Evolutionary conservation across 371 early-diverging fungal genomes (phyloP).

Genomic region (Mucor mucedo): DNA sequence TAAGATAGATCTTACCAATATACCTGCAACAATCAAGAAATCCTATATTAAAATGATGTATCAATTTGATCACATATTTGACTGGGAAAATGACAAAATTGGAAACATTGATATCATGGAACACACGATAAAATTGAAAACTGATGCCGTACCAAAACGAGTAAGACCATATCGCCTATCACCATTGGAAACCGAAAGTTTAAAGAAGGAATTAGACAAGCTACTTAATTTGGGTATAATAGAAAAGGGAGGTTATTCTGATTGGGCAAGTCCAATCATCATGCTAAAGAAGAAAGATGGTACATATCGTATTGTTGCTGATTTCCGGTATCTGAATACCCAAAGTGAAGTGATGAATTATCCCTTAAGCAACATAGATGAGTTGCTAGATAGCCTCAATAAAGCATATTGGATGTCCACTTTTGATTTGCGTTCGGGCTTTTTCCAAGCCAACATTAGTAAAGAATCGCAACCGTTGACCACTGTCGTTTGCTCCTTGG

Average conservation of each 20-base stretch:
- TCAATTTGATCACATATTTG: conserved; percentile 4
- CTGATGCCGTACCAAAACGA: background rate
- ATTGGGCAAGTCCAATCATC: conserved; percentile 4
- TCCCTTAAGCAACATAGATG: conserved; percentile 40
- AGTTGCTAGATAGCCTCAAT: conserved; percentile 32
- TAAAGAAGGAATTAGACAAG: conserved; percentile 12
- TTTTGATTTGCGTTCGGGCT: conserved; percentile 33
- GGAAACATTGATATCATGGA: too few relatives aligned
- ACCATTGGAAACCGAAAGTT: background rate
- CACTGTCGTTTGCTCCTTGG: conserved; percentile 48
- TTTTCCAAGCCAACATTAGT: conserved; percentile 43
- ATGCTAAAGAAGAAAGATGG: conserved; percentile 1
- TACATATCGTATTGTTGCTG: background rate
- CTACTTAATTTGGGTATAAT: conserved; percentile 19
- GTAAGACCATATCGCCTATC: background rate
- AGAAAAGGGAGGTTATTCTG: background rate
- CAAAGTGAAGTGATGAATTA: conserved; percentile 16
- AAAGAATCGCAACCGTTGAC: conserved; percentile 35
- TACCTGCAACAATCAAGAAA: background rate
- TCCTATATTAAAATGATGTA: background rate
- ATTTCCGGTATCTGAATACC: too few relatives aligned
- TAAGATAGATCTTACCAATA: background rate
- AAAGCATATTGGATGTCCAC: background rate
- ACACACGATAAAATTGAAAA: conserved; percentile 4
- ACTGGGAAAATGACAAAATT: conserved; percentile 13